phyloP scores from a whole-genome alignment of 495 filamentous ascomycete genomes.

The Penicillium dipodomyicola region DNA sequence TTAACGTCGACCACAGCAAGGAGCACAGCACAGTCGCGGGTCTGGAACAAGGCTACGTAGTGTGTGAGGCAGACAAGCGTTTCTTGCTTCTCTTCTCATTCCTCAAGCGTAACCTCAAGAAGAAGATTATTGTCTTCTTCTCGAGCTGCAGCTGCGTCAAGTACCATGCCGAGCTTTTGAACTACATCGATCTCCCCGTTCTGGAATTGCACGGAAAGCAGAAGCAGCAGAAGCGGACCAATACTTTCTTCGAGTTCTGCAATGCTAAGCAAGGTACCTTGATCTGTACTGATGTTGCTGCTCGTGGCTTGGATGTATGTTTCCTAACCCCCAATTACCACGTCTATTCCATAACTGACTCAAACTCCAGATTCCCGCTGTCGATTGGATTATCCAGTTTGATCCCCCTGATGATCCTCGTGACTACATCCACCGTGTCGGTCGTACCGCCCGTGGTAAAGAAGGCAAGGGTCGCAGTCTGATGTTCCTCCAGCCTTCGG shows the following conservation, averaged over 20 bases:
- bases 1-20: slow-evolving; percentile 83
- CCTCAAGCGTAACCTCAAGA: slow-evolving; percentile 83
- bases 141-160: slow-evolving; percentile 92
- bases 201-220: slow-evolving; percentile 77
- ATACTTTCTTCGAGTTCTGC: slow-evolving; percentile 97
- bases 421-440: slow-evolving; percentile 96
- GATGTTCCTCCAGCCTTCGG: slow-evolving; percentile 88
- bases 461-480: slow-evolving; percentile 79
- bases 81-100: slow-evolving; percentile 96
- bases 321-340: background rate
- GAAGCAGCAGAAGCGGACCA: slow-evolving; percentile 96
- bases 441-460: slow-evolving; percentile 85
- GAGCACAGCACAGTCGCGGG: slow-evolving; percentile 85
- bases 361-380: slow-evolving; percentile 67
- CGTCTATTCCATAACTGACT: slow-evolving; percentile 8
- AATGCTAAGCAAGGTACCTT: slow-evolving; percentile 88
- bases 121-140: slow-evolving; percentile 98
- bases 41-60: slow-evolving; percentile 90
- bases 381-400: slow-evolving; percentile 96
- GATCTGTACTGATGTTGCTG: slow-evolving; percentile 96
- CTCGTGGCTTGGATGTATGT: slow-evolving; percentile 81
- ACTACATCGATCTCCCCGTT: slow-evolving; percentile 96
- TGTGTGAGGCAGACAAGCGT: slow-evolving; percentile 89
- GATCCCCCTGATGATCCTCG: slow-evolving; percentile 89
- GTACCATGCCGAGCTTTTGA: slow-evolving; percentile 89